Conservation (phyloP, 2,329 filamentous ascomycete species). For the Penicillium sp. region DNA sequence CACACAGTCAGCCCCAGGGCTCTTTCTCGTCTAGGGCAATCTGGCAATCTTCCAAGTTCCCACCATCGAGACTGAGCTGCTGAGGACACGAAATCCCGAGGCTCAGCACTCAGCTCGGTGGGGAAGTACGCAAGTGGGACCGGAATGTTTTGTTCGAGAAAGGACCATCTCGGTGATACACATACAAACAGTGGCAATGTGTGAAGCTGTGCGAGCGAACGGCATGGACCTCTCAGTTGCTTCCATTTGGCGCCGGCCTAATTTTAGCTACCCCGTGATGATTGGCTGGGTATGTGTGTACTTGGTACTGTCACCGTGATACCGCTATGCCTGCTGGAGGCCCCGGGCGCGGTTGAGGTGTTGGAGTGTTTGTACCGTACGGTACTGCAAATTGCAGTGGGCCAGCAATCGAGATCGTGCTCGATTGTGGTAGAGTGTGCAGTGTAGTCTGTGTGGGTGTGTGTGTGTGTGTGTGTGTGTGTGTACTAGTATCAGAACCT, state of each 20-base stretch:
- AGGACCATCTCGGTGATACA: neutral
- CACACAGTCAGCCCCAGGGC: neutral
- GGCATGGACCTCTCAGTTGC: slow-evolving; percentile 32
- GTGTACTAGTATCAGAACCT: slow-evolving; percentile 8
- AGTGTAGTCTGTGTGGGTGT: too few relatives aligned
- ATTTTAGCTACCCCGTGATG: slow-evolving; percentile 16
- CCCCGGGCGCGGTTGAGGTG: too few relatives aligned
- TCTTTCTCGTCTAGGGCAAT: too few relatives aligned
- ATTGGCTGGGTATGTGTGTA: slow-evolving; percentile 22
- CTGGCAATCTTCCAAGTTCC: too few relatives aligned
- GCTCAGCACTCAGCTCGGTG: slow-evolving; percentile 1
- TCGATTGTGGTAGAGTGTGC: slow-evolving; percentile 12
- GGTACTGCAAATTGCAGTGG: slow-evolving; percentile 15
- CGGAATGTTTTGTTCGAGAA: slow-evolving; percentile 6
- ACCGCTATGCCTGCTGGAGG: too few relatives aligned
- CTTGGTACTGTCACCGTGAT: neutral
- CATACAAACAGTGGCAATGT: neutral
- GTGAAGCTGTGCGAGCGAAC: neutral
- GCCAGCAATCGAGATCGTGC: slow-evolving; percentile 23
- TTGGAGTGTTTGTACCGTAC: too few relatives aligned
- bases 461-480: too few relatives aligned
- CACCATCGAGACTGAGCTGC: neutral
- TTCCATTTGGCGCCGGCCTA: slow-evolving; percentile 39
- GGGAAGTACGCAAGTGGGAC: slow-evolving; percentile 1
- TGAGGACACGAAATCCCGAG: slow-evolving; percentile 5